Conservation (phyloP, 805 yeast species). For the Jamesozyma gamospora region DNA sequence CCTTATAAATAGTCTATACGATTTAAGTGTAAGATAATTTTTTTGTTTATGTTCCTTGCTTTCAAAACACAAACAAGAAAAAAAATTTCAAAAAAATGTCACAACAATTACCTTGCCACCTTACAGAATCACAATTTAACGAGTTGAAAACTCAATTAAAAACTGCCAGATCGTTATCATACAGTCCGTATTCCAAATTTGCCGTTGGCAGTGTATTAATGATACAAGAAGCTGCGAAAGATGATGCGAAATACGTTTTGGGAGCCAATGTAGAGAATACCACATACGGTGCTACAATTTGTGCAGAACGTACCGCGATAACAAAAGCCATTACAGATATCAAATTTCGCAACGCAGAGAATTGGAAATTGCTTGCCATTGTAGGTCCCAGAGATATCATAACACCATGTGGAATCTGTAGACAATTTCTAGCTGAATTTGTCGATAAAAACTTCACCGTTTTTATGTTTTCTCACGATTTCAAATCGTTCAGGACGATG, state of each 20-base stretch:
- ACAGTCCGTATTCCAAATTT: constrained; percentile 40
- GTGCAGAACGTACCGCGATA: constrained; percentile 68
- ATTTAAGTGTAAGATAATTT: no score
- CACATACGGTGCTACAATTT: constrained; percentile 67
- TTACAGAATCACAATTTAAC: neutral
- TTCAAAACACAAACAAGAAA: neutral
- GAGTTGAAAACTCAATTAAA: neutral
- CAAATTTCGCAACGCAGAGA: neutral
- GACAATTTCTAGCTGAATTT: constrained; percentile 85
- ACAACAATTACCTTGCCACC: neutral
- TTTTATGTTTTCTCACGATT: constrained; percentile 40
- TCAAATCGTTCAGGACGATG: no score
- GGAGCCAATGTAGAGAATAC: constrained; percentile 96
- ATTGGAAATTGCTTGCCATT: constrained; percentile 4
- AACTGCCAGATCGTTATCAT: constrained; percentile 34
- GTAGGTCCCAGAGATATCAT: constrained; percentile 36
- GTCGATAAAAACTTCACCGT: constrained; percentile 42
- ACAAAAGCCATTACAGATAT: constrained; percentile 40
- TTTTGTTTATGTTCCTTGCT: neutral
- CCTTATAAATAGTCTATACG: constrained; percentile 5
- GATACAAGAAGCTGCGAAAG: constrained; percentile 31
- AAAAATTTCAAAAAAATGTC: neutral
- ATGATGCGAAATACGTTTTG: constrained; percentile 31
- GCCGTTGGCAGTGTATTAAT: constrained; percentile 72
- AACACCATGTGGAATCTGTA: constrained; percentile 90